Evolutionary conservation across 768 basidiomycete genomes (phyloP).

Genomic region (Termitomyces sp.): DNA sequence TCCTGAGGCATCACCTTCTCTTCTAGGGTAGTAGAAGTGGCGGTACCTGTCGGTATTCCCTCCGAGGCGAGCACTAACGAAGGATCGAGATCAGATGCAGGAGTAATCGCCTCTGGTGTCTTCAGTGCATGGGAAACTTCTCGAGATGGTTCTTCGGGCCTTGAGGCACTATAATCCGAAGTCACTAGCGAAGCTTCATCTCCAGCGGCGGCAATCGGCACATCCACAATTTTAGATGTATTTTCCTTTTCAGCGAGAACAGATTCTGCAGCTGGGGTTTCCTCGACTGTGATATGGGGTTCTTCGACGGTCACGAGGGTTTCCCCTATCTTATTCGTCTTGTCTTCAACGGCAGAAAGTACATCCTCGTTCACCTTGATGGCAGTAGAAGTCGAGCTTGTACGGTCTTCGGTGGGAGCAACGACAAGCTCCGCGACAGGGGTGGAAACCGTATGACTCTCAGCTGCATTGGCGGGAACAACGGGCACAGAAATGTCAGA

Average conservation of each 20-base stretch:
- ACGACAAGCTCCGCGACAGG: neutral
- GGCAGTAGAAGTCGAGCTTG: conserved; percentile 1
- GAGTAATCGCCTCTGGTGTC: conserved; percentile 4
- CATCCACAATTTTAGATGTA: neutral
- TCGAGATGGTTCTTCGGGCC: neutral
- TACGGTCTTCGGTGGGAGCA: neutral
- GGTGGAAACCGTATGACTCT: conserved; percentile 26
- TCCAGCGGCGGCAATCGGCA: neutral
- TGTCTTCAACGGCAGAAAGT: conserved; percentile 4
- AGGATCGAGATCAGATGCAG: conserved; percentile 2
- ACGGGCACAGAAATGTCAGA: conserved; percentile 29
- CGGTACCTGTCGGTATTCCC: neutral
- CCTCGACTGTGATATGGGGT: neutral
- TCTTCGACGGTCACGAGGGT: neutral
- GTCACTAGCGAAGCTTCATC: neutral
- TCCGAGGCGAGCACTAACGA: conserved; percentile 5
- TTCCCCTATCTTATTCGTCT: conserved; percentile 2
- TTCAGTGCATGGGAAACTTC: neutral
- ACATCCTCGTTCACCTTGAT: neutral
- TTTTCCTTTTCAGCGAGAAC: neutral
- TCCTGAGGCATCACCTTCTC: neutral
- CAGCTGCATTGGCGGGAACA: conserved; percentile 35
- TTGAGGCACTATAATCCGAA: neutral
- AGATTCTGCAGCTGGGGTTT: neutral
- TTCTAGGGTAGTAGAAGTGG: neutral